Percentiles rank a stretch among this genome's conserved stretches.
These are phyloP conservation scores for Aspergillus wentii DNA, from an alignment of 495 filamentous ascomycete species.

Conservation along the genomic window DNA sequence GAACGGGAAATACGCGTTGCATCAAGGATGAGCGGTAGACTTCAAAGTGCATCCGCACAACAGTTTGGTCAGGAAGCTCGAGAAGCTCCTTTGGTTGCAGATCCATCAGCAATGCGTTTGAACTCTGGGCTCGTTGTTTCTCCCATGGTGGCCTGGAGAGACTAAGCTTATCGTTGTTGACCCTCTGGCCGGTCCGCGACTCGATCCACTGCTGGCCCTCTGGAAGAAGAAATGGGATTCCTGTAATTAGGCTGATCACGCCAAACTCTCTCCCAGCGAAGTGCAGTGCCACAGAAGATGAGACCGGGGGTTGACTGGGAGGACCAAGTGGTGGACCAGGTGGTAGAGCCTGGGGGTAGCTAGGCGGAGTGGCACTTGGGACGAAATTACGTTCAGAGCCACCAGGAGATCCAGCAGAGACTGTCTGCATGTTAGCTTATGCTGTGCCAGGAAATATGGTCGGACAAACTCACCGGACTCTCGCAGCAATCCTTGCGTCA, in stretches of 20 bases:
- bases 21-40: conserved; percentile 23
- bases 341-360: too few relatives aligned
- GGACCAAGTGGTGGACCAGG: not conserved
- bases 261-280: conserved; percentile 46
- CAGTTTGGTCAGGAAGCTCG: conserved; percentile 21
- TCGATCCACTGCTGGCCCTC: conserved; percentile 44
- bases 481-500: conserved; percentile 25
- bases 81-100: conserved; percentile 16
- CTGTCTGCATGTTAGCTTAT: not conserved
- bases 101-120: conserved; percentile 19
- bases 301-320: conserved; percentile 10
- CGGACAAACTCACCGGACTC: conserved; percentile 18
- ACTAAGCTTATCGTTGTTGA: conserved; percentile 31
- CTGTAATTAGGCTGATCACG: conserved; percentile 39
- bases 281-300: conserved; percentile 37
- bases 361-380: too few relatives aligned
- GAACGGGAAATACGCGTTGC: conserved; percentile 37
- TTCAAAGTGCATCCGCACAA: conserved; percentile 18
- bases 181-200: conserved; percentile 37
- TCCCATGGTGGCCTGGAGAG: conserved; percentile 29
- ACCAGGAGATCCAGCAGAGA: not conserved
- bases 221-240: conserved; percentile 40
- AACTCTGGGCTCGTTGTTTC: conserved; percentile 23
- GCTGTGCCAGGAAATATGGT: not conserved
- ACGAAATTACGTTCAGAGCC: not conserved